These are phyloP conservation scores for Colletotrichum godetiae DNA, from an alignment of 2,329 filamentous ascomycete genomes.

Conservation along the genomic window DNA sequence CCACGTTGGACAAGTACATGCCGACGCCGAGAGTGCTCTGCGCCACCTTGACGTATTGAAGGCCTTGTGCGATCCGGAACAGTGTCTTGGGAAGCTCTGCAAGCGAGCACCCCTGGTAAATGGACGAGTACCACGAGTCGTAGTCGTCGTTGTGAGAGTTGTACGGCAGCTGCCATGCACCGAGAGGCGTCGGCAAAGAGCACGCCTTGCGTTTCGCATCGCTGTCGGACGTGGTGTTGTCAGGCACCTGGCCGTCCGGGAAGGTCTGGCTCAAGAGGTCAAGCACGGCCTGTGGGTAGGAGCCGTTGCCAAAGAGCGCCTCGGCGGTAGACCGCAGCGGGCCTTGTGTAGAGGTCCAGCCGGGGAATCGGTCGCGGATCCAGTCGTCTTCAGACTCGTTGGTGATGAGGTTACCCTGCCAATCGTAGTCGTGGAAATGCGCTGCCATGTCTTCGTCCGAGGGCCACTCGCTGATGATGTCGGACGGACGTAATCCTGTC, in stretches of 20 bases:
- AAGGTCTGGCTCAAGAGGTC: conserved; percentile 22
- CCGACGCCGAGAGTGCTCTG: conserved; percentile 32
- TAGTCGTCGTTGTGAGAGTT: conserved; percentile 29
- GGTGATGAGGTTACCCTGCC: conserved; percentile 29
- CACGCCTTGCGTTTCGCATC: conserved; percentile 10
- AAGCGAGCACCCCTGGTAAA: conserved; percentile 26
- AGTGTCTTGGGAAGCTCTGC: conserved; percentile 22
- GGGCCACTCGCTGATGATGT: conserved; percentile 21
- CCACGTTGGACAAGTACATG: conserved; percentile 33
- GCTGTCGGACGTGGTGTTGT: neutral
- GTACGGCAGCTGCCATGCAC: conserved; percentile 31
- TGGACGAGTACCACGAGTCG: conserved; percentile 28
- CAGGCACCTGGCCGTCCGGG: conserved; percentile 8
- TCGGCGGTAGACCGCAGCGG: conserved; percentile 27
- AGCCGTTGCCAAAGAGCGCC: conserved; percentile 28
- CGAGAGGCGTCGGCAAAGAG: conserved; percentile 13
- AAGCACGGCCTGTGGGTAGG: conserved; percentile 22
- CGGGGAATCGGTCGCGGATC: conserved; percentile 16
- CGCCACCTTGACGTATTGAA: conserved; percentile 20
- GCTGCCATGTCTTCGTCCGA: conserved; percentile 28
- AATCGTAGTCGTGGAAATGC: conserved; percentile 34
- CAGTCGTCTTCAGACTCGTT: conserved; percentile 23
- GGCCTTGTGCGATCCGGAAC: conserved; percentile 25
- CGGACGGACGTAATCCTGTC: conserved; percentile 8
- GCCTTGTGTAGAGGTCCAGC: conserved; percentile 22